Base-by-base conservation (phyloP, 306 rosid species). In the Pterocarpus macrocarpus region DNA sequence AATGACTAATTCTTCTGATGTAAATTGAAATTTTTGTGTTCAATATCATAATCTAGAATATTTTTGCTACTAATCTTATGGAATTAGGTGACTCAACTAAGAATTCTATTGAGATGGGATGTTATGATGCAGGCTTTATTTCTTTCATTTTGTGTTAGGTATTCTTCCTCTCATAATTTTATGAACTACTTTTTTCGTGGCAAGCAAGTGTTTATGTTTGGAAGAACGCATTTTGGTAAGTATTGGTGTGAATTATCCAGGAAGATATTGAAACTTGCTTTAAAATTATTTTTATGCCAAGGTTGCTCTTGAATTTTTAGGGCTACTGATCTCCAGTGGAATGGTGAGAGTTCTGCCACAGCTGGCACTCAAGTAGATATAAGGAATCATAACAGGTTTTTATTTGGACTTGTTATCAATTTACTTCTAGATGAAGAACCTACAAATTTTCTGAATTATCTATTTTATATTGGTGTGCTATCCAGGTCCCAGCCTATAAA, bases 261-360 rank as follows among this genome's bases (percentile, higher is more conserved):
- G 28, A 22, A 22, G 28, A 22, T 22, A 22, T 22, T 22, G 28
- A 22, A 22, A 22, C 28, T 22, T 22, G 56, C 63, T 59, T 76
- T 14, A 15, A 67, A 13, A 32, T 47, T 28, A 41, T 36, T 71
- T 35, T 49, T 53, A 53, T 67, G 73, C 65, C 57, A 16, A 22
- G 33, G 59, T 49, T 39, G 9, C 76, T 16, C 43, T 55, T 67
- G 65, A 15, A 52, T 77, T 80, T 81, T 36, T 76, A 95, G 97
- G 91, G 92, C 91, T 71, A 94, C 45, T 82, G 99, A 95, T 90
- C 97, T 93, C 69, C 94, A 93, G 80, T 91, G 97, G 98, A 89
- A 91, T 8, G 94, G 87, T 30, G 90, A 90, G 85, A 88, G 80
- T 79, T 95, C 93, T 90, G 99, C 99, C 56, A 95, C 99, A 5